phyloP scores from a whole-genome alignment of 2,329 filamentous ascomycete genomes.

The Colletotrichum cereale region DNA sequence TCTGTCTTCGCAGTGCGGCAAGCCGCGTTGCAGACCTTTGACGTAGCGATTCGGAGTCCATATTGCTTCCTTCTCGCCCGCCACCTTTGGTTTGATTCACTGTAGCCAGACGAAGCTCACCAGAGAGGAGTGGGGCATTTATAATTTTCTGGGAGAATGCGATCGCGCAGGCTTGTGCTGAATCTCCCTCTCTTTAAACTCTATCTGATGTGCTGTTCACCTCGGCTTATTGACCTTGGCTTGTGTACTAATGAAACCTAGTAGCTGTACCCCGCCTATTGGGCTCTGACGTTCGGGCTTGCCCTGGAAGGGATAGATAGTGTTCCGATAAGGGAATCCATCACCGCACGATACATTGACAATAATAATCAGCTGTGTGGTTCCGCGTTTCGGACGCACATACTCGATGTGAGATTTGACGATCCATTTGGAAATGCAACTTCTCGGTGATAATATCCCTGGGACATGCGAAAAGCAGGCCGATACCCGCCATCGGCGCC shows the following conservation, averaged over 20 bases:
- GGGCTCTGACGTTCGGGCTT: neutral
- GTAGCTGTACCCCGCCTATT: neutral
- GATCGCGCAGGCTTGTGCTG: neutral
- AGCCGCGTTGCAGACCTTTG: conserved; percentile 14
- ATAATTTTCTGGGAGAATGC: neutral
- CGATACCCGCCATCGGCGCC: neutral
- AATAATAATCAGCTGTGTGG: too few relatives aligned
- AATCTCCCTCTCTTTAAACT: neutral
- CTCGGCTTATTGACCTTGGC: conserved; percentile 19
- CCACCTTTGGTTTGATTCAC: neutral
- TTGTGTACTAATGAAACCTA: neutral
- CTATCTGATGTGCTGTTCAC: conserved; percentile 3
- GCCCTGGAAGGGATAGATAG: neutral
- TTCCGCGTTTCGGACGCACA: too few relatives aligned
- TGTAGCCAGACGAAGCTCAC: neutral
- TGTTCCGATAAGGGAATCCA: neutral
- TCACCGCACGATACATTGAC: neutral
- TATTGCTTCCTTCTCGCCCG: neutral
- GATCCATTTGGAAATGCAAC: neutral
- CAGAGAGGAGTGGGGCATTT: neutral
- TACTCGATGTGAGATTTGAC: neutral
- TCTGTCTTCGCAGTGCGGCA: conserved; percentile 7
- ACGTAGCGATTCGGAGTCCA: conserved; percentile 4
- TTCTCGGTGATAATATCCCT: neutral
- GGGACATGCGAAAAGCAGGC: neutral